A percentile compares a stretch with the other conserved stretches of the same genome.
Evolutionary conservation across 169 alveolate genomes (phyloP).

Genomic region (Eimeria brunetti): DNA sequence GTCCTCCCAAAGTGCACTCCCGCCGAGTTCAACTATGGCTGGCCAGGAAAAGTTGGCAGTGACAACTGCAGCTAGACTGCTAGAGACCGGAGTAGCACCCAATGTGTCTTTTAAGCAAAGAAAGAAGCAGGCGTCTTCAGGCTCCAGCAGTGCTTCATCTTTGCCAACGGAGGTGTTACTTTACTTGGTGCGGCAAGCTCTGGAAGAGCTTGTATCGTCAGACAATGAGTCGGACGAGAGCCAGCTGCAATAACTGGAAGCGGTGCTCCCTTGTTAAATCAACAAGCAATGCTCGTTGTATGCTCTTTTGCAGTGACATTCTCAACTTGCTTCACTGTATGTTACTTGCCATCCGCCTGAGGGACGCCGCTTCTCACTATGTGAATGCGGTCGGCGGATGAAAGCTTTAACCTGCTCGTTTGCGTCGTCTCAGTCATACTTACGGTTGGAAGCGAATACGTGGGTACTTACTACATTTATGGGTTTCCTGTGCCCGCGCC

Average conservation of each 20-base stretch:
- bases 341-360: neutral
- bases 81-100: slow-evolving; percentile 9
- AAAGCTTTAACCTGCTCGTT: neutral
- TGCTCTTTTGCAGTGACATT: neutral
- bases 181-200: slow-evolving; percentile 38
- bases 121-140: neutral
- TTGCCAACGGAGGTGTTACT: slow-evolving; percentile 16
- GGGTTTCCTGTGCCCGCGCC: neutral
- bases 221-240: neutral
- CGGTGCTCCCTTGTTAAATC: too few species aligned
- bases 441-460: neutral
- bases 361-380: neutral
- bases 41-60: neutral
- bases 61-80: neutral
- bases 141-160: slow-evolving; percentile 20
- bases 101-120: neutral
- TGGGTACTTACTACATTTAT: neutral
- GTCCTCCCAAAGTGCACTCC: neutral
- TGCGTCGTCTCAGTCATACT: neutral
- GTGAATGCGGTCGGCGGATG: neutral
- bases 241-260: neutral
- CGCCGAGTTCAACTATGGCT: neutral
- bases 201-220: slow-evolving; percentile 18
- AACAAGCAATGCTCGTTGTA: neutral
- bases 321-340: neutral